phyloP scores from a whole-genome alignment of 2,329 filamentous ascomycete genomes.

The Cladophialophora exuberans region DNA sequence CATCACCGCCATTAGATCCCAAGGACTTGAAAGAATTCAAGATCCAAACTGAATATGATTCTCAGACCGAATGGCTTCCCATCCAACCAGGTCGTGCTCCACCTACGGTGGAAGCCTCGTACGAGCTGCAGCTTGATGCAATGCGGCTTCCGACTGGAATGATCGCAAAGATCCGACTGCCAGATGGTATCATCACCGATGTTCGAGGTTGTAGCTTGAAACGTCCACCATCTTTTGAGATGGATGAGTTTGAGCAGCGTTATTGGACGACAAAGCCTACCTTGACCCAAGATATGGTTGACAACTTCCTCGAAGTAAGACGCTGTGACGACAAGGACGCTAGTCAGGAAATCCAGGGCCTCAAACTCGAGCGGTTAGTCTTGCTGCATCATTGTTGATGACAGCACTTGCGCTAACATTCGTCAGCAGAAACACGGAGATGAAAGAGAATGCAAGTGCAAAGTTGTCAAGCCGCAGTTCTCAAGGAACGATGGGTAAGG shows the following conservation, averaged over 20 bases:
- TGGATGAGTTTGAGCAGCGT: slow-evolving; percentile 29
- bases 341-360: slow-evolving; percentile 3
- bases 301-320: slow-evolving; percentile 20
- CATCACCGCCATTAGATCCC: background rate
- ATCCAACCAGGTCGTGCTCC: slow-evolving; percentile 22
- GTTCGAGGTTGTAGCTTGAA: slow-evolving; percentile 30
- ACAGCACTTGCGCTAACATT: slow-evolving; percentile 8
- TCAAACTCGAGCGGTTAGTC: slow-evolving; percentile 17
- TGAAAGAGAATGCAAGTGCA: slow-evolving; percentile 18
- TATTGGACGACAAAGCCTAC: slow-evolving; percentile 30
- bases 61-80: slow-evolving; percentile 26
- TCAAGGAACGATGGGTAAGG: slow-evolving; percentile 1
- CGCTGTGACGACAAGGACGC: background rate
- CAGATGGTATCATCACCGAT: slow-evolving; percentile 25
- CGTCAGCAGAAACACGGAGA: slow-evolving; percentile 5
- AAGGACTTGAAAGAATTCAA: background rate
- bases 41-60: background rate
- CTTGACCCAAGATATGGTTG: slow-evolving; percentile 24
- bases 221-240: slow-evolving; percentile 25
- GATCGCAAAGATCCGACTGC: slow-evolving; percentile 25
- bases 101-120: slow-evolving; percentile 24
- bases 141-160: slow-evolving; percentile 29
- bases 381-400: background rate
- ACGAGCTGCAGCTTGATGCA: slow-evolving; percentile 29
- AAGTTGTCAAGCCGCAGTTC: slow-evolving; percentile 7